Evolutionary conservation across 805 yeast genomes (phyloP), one percentile per base, ranked within the genome.

Genomic region (Phaffomyces thermotolerans): DNA sequence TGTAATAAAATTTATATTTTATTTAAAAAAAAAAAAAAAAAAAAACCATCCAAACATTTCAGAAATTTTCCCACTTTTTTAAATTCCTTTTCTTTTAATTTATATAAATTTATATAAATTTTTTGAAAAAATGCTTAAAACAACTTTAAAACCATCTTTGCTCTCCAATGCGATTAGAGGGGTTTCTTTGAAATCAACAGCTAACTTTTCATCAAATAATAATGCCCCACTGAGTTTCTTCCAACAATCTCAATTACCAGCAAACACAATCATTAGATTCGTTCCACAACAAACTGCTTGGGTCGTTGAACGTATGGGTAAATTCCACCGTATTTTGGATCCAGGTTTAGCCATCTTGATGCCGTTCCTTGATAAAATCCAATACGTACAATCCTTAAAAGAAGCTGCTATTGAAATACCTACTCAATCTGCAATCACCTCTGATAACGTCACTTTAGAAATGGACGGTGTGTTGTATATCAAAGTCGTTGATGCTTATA

Each of bases 251-350:
- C 67, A 73, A 44, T 64, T 83, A 42, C 95, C 95, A n/a, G 67
- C 87, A 15, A 84, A 84, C 62, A 84, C 93, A 2, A 62, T 84
- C 5, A 63, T 84, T 34, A 69, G 85, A 53, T 86, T 86, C 60
- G 95, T 86, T 14, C 95, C 95, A 2, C 95, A 87, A 60, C 95
- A 86, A 63, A 81, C 86, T 18, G 95, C 95, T 3, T 86, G 93
- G 89, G 78, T 86, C 17, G 95, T 86, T 17, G 95, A 86, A 63
- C 70, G 95, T 49, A 86, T 86, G 95, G 95, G 95, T 29, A 83
- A 82, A 59, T 86, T 84, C 68, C 73, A 79, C 36, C 50, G 78
- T 41, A 74, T 78, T 20, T 69, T 87, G 47, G 73, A 78, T 34
- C 95, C 95, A 0, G 95, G 95, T 13, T 66, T 85, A 32, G 88